Percentiles rank a stretch among this genome's conserved stretches.
Conservation (phyloP, 495 filamentous ascomycete genomes). For the Elasticomyces elasticus region DNA sequence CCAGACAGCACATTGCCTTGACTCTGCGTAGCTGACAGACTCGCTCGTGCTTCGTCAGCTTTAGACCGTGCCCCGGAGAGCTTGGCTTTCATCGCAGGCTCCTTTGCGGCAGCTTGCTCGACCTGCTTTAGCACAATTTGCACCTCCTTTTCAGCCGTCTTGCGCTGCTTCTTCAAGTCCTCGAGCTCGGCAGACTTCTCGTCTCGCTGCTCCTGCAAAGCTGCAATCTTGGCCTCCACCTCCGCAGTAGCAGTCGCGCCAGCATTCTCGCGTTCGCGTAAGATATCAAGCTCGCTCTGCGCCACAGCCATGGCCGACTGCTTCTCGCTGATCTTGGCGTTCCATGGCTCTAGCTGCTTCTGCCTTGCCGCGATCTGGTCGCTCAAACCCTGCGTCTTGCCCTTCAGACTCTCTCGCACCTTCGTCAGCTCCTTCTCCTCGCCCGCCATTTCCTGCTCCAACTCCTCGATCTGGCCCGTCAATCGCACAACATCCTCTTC, state of each 20-base stretch:
- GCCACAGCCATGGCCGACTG: conserved; percentile 87
- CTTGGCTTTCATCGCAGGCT: conserved; percentile 68
- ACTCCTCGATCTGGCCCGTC: conserved; percentile 52
- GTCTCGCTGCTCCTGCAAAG: conserved; percentile 57
- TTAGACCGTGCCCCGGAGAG: conserved; percentile 84
- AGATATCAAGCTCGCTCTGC: conserved; percentile 84
- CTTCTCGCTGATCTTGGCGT: conserved; percentile 90
- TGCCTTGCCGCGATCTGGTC: conserved; percentile 88
- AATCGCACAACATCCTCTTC: conserved; percentile 67
- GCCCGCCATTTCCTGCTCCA: conserved; percentile 61
- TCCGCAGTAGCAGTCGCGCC: conserved; percentile 75
- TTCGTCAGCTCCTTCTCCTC: conserved; percentile 73
- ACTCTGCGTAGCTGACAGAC: conserved; percentile 76
- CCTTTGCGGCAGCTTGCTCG: conserved; percentile 58
- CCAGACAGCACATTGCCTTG: conserved; percentile 86
- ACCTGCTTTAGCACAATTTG: conserved; percentile 59
- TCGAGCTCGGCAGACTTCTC: conserved; percentile 66
- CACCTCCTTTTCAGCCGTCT: conserved; percentile 62
- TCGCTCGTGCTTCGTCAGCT: conserved; percentile 88
- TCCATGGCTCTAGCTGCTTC: conserved; percentile 92
- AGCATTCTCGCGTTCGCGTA: conserved; percentile 78
- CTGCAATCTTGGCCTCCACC: conserved; percentile 64
- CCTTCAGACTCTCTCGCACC: conserved; percentile 78
- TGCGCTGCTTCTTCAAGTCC: conserved; percentile 61
- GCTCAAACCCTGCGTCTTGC: conserved; percentile 88